Evolutionary conservation across 352 stramenopile genomes (phyloP), one percentile per base, ranked within the genome.

Genomic region (Phytophthora quininea): DNA sequence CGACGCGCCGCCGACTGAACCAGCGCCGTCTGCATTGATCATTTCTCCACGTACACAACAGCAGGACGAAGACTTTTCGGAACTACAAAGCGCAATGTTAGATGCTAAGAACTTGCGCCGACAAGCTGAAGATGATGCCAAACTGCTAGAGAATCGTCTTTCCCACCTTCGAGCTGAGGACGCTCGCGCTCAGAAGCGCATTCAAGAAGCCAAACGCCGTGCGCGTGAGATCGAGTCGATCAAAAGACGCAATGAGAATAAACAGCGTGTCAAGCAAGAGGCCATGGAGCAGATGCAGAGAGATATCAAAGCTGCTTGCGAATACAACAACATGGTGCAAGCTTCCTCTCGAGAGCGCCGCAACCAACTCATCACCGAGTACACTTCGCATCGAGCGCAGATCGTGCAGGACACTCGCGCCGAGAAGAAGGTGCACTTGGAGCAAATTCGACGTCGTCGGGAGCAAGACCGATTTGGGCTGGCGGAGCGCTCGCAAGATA

Each of bases 141-240:
- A 88, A 37, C 38, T 91, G 45, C 67, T 94, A 14, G 75, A 70
- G 3, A 94, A 91, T 49, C 82, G 84, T 2, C 74, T 94, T 3
- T 54, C 80, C 31, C 84, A 92, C 53, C 62, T 93, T 12, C 79
- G 79, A 0, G 68, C 77, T 3, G 84, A 92, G 46, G 86, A 93
- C 19, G 73, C 64, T 27, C 72, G 71, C 1, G 79, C 84, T 0
- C 77, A 89, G 52, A 83, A 82, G 46, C 76, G 86, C 1, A 91
- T 92, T n/a, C 80, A 90, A 37, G 86, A 90, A 19, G 82, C 82
- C 3, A 89, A 89, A 24, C 69, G 76, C 11, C 79, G 86, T 32
- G 80, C 81, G 2, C 57, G 69, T 0, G 82, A 94, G 60, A 90
- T 92, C 42, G 73, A 89, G 46, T 45, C 54, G 4, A 67, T 89